Conservation (phyloP, 1,139 yeast species). For the Kodamaea sp. region DNA sequence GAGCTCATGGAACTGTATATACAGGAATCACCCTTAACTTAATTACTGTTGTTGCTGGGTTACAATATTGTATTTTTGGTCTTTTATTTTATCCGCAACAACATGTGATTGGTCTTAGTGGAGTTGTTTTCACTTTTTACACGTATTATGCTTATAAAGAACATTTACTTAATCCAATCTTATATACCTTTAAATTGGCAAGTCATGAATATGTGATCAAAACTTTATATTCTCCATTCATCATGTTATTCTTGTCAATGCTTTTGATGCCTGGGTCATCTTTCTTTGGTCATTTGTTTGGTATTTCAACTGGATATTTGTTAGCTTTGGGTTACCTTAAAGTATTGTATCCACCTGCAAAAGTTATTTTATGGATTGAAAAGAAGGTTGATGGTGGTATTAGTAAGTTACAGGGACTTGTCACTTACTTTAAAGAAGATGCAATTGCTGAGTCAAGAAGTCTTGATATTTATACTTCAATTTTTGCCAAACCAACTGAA, state of each 20-base stretch:
- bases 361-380: constrained; percentile 66
- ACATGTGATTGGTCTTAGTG: constrained; percentile 65
- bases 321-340: constrained; percentile 57
- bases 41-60: constrained; percentile 66
- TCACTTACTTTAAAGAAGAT: constrained; percentile 54
- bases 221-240: constrained; percentile 58
- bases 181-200: constrained; percentile 23
- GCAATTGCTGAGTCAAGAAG: constrained; percentile 47
- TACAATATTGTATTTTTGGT: constrained; percentile 60
- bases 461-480: constrained; percentile 31
- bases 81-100: constrained; percentile 49
- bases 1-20: constrained; percentile 76
- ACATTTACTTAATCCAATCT: constrained; percentile 47
- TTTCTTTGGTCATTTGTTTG: constrained; percentile 66
- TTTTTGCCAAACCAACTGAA: constrained; percentile 28
- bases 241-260: constrained; percentile 47
- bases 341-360: constrained; percentile 62
- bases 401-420: constrained; percentile 48
- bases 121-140: constrained; percentile 70
- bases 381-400: constrained; percentile 47
- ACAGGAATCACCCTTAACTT: constrained; percentile 81
- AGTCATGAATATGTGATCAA: constrained; percentile 46
- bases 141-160: constrained; percentile 64
- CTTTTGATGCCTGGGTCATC: constrained; percentile 58
- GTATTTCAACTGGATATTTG: constrained; percentile 39